These are phyloP conservation scores for Pisolithus albus DNA, from an alignment of 768 basidiomycete genomes.

Conservation along the genomic window DNA sequence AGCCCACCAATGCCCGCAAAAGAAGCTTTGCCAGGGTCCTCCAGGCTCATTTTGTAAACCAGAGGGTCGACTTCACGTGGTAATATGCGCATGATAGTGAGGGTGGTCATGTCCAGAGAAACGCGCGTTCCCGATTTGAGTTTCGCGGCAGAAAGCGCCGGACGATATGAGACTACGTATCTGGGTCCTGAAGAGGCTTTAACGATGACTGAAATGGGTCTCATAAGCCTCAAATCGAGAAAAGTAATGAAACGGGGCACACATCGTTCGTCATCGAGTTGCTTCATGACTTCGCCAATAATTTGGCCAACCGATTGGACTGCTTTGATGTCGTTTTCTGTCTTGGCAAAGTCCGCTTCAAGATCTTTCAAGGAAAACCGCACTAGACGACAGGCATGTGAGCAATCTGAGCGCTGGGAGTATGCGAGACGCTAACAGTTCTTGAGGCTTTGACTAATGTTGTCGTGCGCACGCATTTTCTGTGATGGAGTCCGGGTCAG, in stretches of 20 bases:
- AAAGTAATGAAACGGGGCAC: constrained; percentile 22
- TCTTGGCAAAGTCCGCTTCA: constrained; percentile 86
- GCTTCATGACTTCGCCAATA: constrained; percentile 98
- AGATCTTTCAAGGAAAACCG: constrained; percentile 86
- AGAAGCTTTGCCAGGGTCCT: constrained; percentile 91
- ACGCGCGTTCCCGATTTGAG: constrained; percentile 93
- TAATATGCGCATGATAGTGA: constrained; percentile 97
- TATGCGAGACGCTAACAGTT: constrained; percentile 51
- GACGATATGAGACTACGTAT: constrained; percentile 96
- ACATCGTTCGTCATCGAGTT: constrained; percentile 97
- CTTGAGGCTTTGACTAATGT: constrained; percentile 82
- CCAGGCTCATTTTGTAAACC: constrained; percentile 99
- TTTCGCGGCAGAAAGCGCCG: constrained; percentile 83
- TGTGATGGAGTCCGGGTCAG: constrained; percentile 26
- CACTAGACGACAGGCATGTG: constrained; percentile 41
- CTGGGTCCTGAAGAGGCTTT: constrained; percentile 98
- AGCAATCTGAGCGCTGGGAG: background rate
- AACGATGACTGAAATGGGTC: constrained; percentile 69
- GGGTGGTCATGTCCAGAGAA: constrained; percentile 97
- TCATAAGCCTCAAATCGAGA: background rate
- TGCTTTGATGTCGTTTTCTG: constrained; percentile 98
- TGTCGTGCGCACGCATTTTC: constrained; percentile 95
- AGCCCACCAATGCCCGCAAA: constrained; percentile 98
- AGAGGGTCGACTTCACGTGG: constrained; percentile 96
- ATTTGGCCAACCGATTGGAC: constrained; percentile 99